Conservation (phyloP, 1,139 yeast genomes). For the Yamadazyma triangularis region DNA sequence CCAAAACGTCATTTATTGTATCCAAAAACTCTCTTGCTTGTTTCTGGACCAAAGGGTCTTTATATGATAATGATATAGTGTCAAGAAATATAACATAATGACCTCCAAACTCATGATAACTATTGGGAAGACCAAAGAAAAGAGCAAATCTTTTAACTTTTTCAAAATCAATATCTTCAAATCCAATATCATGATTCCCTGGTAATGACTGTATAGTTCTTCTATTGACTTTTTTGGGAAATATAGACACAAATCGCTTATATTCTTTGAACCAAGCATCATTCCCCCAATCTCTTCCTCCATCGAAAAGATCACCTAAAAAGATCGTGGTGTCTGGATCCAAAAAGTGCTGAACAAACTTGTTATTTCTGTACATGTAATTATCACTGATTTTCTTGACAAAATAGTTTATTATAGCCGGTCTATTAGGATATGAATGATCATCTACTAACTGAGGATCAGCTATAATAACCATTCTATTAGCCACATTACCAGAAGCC, state of each 20-base stretch:
- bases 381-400: constrained; percentile 59
- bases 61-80: constrained; percentile 67
- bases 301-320: constrained; percentile 90
- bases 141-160: constrained; percentile 59
- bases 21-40: constrained; percentile 25
- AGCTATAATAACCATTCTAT: constrained; percentile 70
- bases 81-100: constrained; percentile 77
- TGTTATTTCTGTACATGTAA: constrained; percentile 76
- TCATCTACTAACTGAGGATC: constrained; percentile 92
- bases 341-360: constrained; percentile 50
- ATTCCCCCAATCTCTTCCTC: constrained; percentile 81
- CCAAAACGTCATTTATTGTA: constrained; percentile 15
- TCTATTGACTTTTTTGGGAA: constrained; percentile 46
- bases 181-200: constrained; percentile 96
- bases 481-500: constrained; percentile 30
- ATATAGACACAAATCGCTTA: constrained; percentile 60
- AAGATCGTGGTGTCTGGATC: constrained; percentile 77
- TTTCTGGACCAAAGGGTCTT: constrained; percentile 19
- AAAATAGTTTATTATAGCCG: constrained; percentile 39
- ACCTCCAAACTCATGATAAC: constrained; percentile 56
- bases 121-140: constrained; percentile 69
- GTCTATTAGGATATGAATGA: constrained; percentile 62
- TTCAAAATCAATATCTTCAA: constrained; percentile 59
- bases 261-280: constrained; percentile 69
- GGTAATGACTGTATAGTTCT: constrained; percentile 62